Conservation (phyloP, 805 yeast species). For the Teunomyces funiuensis region DNA sequence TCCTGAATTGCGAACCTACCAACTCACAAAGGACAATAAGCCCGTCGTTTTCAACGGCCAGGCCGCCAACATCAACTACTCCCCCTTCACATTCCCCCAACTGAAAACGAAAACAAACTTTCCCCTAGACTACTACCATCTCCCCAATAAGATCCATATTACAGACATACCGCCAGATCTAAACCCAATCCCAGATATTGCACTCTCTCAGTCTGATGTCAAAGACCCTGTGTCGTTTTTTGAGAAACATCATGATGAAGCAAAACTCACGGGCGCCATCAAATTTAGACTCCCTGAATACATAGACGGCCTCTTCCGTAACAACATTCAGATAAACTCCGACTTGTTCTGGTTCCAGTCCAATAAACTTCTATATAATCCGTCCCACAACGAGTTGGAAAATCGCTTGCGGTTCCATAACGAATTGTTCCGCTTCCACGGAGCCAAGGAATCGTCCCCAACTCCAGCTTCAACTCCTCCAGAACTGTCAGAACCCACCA, state of each 20-base stretch:
- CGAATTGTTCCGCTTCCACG: conserved; percentile 45
- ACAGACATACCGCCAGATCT: conserved; percentile 7
- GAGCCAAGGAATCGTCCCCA: background rate
- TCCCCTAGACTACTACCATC: conserved; percentile 42
- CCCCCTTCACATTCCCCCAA: conserved; percentile 49
- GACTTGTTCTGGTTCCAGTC: conserved; percentile 54
- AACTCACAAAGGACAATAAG: conserved; percentile 15
- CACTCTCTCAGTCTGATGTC: conserved; percentile 34
- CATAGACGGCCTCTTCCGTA: conserved; percentile 17
- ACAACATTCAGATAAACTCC: conserved; percentile 36
- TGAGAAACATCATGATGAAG: conserved; percentile 52
- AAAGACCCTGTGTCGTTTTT: conserved; percentile 66
- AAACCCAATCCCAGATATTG: background rate
- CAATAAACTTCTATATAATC: conserved; percentile 47
- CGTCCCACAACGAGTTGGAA: conserved; percentile 41
- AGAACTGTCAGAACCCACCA: background rate
- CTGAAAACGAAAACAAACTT: conserved; percentile 43
- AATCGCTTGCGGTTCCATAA: conserved; percentile 49
- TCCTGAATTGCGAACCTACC: conserved; percentile 24
- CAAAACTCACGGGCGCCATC: conserved; percentile 67
- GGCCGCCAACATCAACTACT: conserved; percentile 31
- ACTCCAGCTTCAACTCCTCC: background rate
- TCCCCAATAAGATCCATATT: conserved; percentile 26
- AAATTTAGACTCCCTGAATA: conserved; percentile 64
- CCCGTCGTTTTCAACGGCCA: conserved; percentile 23